phyloP scores from a whole-genome alignment of 768 basidiomycete species.

The Serendipita indica region DNA sequence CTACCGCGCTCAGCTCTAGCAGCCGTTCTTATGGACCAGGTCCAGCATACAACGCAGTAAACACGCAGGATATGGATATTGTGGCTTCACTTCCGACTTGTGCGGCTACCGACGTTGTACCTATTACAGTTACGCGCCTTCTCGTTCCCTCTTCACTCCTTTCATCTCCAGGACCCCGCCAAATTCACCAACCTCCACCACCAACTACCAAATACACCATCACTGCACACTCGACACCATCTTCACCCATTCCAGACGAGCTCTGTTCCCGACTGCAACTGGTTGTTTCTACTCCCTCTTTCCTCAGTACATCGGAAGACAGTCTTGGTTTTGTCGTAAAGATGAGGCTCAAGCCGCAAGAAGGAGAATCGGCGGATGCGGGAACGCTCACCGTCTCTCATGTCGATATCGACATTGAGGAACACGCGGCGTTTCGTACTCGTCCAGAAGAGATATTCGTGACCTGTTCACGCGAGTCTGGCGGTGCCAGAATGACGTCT shows the following conservation, averaged over 20 bases:
- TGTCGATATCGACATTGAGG: neutral
- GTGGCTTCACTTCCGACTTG: neutral
- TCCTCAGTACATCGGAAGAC: neutral
- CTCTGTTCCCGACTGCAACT: neutral
- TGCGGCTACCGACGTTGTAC: neutral
- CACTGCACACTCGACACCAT: neutral
- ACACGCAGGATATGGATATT: neutral
- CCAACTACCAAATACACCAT: neutral
- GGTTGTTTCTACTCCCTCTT: neutral
- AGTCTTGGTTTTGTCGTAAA: neutral
- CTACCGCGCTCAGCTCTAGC: neutral
- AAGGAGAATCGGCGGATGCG: neutral
- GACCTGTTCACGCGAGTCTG: too few species aligned
- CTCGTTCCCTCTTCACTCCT: neutral
- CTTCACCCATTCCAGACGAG: neutral
- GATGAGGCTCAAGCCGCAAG: neutral
- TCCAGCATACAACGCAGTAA: neutral
- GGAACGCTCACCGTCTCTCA: neutral
- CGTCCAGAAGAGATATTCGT: too few species aligned
- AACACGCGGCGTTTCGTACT: constrained; percentile 1
- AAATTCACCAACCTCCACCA: neutral
- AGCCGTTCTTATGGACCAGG: neutral
- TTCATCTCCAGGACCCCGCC: neutral
- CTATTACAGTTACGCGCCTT: neutral
- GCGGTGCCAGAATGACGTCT: too few species aligned